These are phyloP conservation scores for Herpomyces periplanetae DNA, from an alignment of 2,329 filamentous ascomycete genomes.

Conservation along the genomic window DNA sequence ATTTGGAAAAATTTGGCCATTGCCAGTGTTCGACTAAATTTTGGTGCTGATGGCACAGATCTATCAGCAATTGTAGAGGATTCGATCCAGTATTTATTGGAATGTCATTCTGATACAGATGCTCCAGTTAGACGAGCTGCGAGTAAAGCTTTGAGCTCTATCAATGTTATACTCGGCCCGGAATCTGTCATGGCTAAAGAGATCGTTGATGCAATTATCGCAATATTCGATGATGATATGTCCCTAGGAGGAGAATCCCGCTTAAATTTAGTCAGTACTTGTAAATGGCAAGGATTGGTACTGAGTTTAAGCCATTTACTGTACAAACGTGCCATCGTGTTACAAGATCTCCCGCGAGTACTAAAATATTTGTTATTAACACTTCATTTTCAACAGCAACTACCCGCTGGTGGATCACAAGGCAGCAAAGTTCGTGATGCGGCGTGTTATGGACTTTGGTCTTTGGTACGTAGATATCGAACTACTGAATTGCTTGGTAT, in stretches of 20 bases:
- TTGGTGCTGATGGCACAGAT: slow-evolving; percentile 6
- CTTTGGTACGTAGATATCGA: slow-evolving; percentile 46
- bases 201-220: slow-evolving; percentile 51
- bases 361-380: slow-evolving; percentile 37
- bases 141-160: slow-evolving; percentile 61
- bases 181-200: slow-evolving; percentile 57
- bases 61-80: slow-evolving; percentile 18
- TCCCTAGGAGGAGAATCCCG: slow-evolving; percentile 12
- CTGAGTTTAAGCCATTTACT: slow-evolving; percentile 53
- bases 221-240: slow-evolving; percentile 20
- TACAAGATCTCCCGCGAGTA: slow-evolving; percentile 25
- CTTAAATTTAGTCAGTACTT: slow-evolving; percentile 31
- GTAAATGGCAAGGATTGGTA: slow-evolving; percentile 71
- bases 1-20: slow-evolving; percentile 33
- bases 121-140: slow-evolving; percentile 63
- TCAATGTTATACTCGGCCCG: slow-evolving; percentile 35
- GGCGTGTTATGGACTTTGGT: slow-evolving; percentile 85
- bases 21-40: slow-evolving; percentile 13
- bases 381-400: slow-evolving; percentile 55
- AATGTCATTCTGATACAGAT: slow-evolving; percentile 42
- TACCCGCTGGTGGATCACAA: slow-evolving; percentile 40
- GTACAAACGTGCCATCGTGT: slow-evolving; percentile 42
- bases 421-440: slow-evolving; percentile 78
- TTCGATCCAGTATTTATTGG: slow-evolving; percentile 40
- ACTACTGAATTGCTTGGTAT: slow-evolving; percentile 33